Conservation (phyloP, 129 eudicot genomes). For the Pulicaria dysenterica region DNA sequence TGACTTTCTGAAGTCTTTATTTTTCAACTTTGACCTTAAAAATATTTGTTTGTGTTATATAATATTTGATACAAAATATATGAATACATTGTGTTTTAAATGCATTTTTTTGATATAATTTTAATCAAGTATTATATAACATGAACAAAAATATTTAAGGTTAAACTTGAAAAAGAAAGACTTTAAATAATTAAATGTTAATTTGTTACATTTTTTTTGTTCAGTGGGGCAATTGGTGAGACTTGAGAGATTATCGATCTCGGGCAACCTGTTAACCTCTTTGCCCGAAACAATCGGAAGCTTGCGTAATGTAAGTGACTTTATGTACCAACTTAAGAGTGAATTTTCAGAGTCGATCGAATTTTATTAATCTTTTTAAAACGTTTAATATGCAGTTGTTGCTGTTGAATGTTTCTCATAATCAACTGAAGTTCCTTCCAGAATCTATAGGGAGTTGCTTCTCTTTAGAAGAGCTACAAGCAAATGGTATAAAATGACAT, state of each 20-base stretch:
- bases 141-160: too few species aligned
- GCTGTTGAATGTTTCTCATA: conserved; percentile 77
- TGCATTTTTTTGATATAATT: too few species aligned
- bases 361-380: not conserved
- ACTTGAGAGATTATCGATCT: conserved; percentile 83
- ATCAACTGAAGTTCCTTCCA: conserved; percentile 82
- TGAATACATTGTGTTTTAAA: too few species aligned
- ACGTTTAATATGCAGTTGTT: conserved; percentile 63
- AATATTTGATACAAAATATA: too few species aligned
- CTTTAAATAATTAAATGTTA: too few species aligned
- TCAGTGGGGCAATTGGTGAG: conserved; percentile 97
- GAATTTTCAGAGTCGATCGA: not conserved
- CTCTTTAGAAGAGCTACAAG: conserved; percentile 95
- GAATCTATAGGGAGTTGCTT: conserved; percentile 94
- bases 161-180: too few species aligned
- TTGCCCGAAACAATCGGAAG: conserved; percentile 96
- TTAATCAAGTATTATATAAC: too few species aligned
- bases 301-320: conserved; percentile 80
- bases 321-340: conserved; percentile 8
- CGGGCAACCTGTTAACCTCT: conserved; percentile 62
- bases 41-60: too few species aligned
- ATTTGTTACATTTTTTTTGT: conserved; percentile 10
- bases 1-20: too few species aligned
- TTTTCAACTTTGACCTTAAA: too few species aligned
- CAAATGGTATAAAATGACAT: too few species aligned